Evolutionary conservation across 164 flowering plant genomes (phyloP).

Genomic region (Litsea cubeba): DNA sequence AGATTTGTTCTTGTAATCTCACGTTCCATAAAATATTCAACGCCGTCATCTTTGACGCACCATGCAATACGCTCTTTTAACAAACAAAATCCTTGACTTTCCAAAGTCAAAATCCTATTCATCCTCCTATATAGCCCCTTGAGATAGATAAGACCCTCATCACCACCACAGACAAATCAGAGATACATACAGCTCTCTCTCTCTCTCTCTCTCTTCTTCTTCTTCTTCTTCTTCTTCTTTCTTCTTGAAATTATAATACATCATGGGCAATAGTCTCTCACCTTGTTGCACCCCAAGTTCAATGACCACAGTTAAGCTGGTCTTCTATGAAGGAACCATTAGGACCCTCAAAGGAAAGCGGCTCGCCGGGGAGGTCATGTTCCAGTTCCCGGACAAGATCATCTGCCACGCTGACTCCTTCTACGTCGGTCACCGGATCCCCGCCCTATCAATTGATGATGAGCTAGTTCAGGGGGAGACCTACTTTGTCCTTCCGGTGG

Average conservation of each 20-base stretch:
- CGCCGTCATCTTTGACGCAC: not conserved
- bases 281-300: constrained; percentile 21
- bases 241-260: not conserved
- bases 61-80: not conserved
- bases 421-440: constrained; percentile 72
- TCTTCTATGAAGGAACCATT: constrained; percentile 60
- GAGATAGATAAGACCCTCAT: not conserved
- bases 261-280: constrained; percentile 1
- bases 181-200: not conserved
- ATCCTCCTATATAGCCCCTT: not conserved
- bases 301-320: constrained; percentile 33
- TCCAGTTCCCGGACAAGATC: constrained; percentile 66
- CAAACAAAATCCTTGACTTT: not conserved
- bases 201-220: not conserved
- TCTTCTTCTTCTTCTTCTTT: not conserved
- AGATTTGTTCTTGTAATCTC: too few species aligned
- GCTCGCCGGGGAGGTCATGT: constrained; percentile 85
- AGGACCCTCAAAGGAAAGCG: constrained; percentile 32
- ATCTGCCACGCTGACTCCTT: constrained; percentile 84
- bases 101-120: not conserved
- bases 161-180: not conserved
- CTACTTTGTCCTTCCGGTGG: constrained; percentile 80
- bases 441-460: constrained; percentile 53
- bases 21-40: not conserved
- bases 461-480: constrained; percentile 46